Conservation (phyloP, 768 basidiomycete species). For the Suillus bovinus region DNA sequence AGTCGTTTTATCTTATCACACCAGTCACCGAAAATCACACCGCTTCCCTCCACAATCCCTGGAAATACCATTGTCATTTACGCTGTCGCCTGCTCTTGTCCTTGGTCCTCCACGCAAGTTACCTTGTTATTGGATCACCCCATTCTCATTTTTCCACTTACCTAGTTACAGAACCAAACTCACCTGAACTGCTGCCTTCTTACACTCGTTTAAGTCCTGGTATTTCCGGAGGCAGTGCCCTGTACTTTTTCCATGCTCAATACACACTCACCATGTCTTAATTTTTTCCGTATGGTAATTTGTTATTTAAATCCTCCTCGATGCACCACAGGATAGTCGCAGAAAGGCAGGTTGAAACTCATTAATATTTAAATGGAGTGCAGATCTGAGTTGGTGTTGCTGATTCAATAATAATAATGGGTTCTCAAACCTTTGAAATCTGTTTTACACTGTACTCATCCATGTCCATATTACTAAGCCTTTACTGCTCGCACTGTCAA, state of each 20-base stretch:
- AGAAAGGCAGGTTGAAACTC: conserved; percentile 15
- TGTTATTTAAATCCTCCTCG: conserved; percentile 25
- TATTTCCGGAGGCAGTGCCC: conserved; percentile 28
- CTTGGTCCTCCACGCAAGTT: conserved; percentile 22
- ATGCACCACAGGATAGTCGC: conserved; percentile 3
- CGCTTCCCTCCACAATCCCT: conserved; percentile 13
- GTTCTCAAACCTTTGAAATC: too few species aligned
- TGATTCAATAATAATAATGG: too few species aligned
- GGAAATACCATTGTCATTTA: conserved; percentile 19
- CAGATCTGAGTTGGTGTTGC: too few species aligned
- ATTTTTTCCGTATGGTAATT: conserved; percentile 37
- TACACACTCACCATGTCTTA: conserved; percentile 37
- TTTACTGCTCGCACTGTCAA: too few species aligned
- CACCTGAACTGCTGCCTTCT: conserved; percentile 26
- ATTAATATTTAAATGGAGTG: background rate
- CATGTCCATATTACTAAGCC: too few species aligned
- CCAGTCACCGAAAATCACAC: conserved; percentile 27
- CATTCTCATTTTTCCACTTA: conserved; percentile 13
- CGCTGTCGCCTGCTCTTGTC: conserved; percentile 28
- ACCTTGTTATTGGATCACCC: conserved; percentile 11
- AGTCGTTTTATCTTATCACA: conserved; percentile 28
- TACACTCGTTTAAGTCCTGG: conserved; percentile 29
- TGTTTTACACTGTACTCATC: too few species aligned
- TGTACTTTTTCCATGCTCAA: conserved; percentile 37
- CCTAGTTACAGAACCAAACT: conserved; percentile 22